Evolutionary conservation across 1,284 basidiomycete genomes (phyloP).

Genomic region (Boletus mariae): DNA sequence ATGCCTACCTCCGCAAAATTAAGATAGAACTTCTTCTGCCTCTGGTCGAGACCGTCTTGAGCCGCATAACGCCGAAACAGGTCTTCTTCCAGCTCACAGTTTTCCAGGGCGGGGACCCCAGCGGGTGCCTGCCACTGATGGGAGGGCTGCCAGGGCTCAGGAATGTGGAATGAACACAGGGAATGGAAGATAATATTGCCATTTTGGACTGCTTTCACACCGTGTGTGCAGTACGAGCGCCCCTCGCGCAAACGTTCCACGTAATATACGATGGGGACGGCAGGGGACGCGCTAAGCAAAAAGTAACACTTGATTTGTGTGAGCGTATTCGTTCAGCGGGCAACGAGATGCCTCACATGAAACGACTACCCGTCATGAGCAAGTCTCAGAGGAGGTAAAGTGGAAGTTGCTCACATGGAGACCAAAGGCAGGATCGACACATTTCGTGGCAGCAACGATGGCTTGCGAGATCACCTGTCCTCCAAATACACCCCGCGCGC

Average conservation of each 20-base stretch:
- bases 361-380: conserved; percentile 46
- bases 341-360: conserved; percentile 51
- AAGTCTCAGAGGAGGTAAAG: not conserved
- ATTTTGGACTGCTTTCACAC: conserved; percentile 71
- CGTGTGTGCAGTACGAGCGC: conserved; percentile 67
- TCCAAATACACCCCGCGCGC: conserved; percentile 80
- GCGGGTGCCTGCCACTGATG: conserved; percentile 64
- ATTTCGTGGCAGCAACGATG: conserved; percentile 73
- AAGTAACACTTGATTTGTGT: conserved; percentile 67
- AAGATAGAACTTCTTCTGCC: conserved; percentile 32
- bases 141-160: conserved; percentile 70
- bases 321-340: conserved; percentile 2
- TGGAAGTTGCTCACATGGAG: conserved; percentile 56
- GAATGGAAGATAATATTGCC: conserved; percentile 79
- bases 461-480: conserved; percentile 91
- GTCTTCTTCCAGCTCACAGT: conserved; percentile 62
- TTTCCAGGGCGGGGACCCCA: conserved; percentile 53
- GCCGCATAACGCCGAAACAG: conserved; percentile 37
- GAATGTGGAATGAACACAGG: conserved; percentile 82
- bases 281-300: conserved; percentile 71
- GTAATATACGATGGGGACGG: conserved; percentile 78
- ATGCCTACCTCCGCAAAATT: conserved; percentile 43
- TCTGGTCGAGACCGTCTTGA: conserved; percentile 33
- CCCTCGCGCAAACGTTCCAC: conserved; percentile 86
- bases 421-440: conserved; percentile 62